Evolutionary conservation across 345 rosid species (phyloP), one percentile per base, ranked within the genome.

Genomic region (Trapa bicornis): DNA sequence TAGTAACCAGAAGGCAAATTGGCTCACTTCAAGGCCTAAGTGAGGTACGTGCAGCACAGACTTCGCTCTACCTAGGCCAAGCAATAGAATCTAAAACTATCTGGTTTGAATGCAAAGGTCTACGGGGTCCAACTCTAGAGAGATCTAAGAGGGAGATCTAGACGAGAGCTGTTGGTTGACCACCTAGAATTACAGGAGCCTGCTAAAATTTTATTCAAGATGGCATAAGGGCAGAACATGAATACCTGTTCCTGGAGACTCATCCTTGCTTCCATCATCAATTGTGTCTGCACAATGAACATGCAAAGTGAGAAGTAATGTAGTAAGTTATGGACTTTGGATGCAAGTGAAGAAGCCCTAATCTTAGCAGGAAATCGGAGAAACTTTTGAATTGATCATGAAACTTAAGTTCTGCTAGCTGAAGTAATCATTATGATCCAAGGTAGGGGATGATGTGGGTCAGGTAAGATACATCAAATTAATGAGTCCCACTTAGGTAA

Each of bases 221-320:
- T 29, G 37, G 16, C 14, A 41, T 3, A 61, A 72, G 38, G 11
- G 61, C 35, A 10, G 6, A 43, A 60, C 5, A 63, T 57, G 61
- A 38, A 33, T 74, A 82, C 88, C 88, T 78, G 73, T 42, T 80
- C 78, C n/a, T 68, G 75, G 47, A 80, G 86, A 63, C 61, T 65
- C 65, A 60, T 68, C 43, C 75, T 3, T 41, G 73, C 64, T 17
- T 75, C 83, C 75, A 71, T 1, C 76, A 72, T 66, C 68, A 78
- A 65, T 60, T 80, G 68, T 38, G 41, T 70, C 86, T 82, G 80
- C 80, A 63, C 32, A 39, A 63, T 16, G 56, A 45, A 65, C 48
- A 41, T 1, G 14, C 32, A 41, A 13, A 16, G 42, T 22, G 42
- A 65, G 60, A 22, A n/a, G 12, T 14, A 3, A 50, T 2, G 54